Base-by-base conservation (phyloP, 2,329 filamentous ascomycete species). In the Fusarium udum region DNA sequence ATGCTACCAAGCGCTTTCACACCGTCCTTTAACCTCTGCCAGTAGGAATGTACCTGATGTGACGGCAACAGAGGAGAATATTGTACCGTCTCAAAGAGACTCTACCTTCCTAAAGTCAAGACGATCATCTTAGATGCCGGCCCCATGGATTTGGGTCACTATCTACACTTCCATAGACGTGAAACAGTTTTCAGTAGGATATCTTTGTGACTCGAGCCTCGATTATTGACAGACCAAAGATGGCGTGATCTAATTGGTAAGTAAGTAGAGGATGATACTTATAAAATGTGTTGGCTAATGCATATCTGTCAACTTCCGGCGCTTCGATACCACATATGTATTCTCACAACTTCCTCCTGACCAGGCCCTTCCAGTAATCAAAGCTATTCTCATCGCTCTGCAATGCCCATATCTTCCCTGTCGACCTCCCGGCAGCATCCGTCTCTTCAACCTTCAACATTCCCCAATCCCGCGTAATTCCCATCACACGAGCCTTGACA, bases 381-480 rank as follows among this genome's bases (percentile, higher is more conserved):
- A 99, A 99, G 81, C 95, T 98, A 79, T 99, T 99, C 80, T 95
- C 94, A 82, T 99, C 96, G 81, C 95, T 98, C 85, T 98, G 95
- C 83, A 99, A 83, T 76, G 92, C 90, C 89, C 93, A 95, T 56
- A 92, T 85, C 82, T 89, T 93, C 0, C 95, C 95, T 1, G 93
- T 97, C 5, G 87, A 85, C 60, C 91, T 86, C 71, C 94, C 94
- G 66, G 92, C 88, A 80, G 86, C 89, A 6, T 91, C 92, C 60
- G 97, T 82, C 85, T 98, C 95, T 82, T 98, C 93, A 1, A 92
- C 96, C 73, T 92, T 87, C 73, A 99, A 79, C 81, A 98, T 85
- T 0, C 96, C 96, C 91, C 94, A 98, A 80, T 98, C 94, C n/a
- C 88, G 85, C 10, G 95, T 97, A 73, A 99, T 96, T 1, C 96